Evolutionary conservation across 352 stramenopile species (phyloP).

Genomic region (Blastocystis hominis): DNA sequence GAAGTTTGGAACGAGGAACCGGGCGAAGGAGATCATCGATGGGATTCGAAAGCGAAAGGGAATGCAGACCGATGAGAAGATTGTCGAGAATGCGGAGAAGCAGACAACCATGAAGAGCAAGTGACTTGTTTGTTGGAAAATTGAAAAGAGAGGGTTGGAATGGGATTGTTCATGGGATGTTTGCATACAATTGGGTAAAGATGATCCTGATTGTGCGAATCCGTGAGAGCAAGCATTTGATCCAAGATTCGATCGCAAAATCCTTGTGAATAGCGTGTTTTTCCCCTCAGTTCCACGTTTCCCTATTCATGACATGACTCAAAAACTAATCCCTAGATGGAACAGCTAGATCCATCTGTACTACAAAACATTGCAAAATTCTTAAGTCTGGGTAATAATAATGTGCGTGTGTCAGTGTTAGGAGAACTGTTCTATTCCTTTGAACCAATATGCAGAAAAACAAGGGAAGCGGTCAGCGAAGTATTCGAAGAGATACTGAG

Average conservation of each 20-base stretch:
- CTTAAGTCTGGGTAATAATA: conserved; percentile 1
- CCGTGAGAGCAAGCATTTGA: background rate
- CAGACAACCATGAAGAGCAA: conserved; percentile 81
- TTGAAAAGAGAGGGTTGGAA: background rate
- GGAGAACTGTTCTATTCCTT: conserved; percentile 28
- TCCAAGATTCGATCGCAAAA: background rate
- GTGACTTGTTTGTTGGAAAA: conserved; percentile 64
- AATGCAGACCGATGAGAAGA: conserved; percentile 81
- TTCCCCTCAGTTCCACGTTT: background rate
- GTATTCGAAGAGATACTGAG: background rate
- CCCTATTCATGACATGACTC: background rate
- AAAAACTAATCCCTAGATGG: background rate
- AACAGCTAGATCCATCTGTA: background rate
- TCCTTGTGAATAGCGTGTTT: too few species aligned
- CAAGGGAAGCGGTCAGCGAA: conserved; percentile 39
- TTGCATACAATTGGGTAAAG: too few species aligned
- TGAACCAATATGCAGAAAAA: conserved; percentile 22
- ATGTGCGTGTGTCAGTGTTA: background rate
- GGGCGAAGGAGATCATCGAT: conserved; percentile 83
- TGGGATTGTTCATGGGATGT: background rate
- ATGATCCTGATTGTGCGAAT: background rate
- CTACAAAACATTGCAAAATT: conserved; percentile 56
- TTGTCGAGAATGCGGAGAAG: conserved; percentile 88
- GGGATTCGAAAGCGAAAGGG: conserved; percentile 83
- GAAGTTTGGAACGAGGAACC: conserved; percentile 73